Evolutionary conservation across 176 grass and related monocot genomes (phyloP), one percentile per base, ranked within the genome.

Genomic region (Oryza longistaminata): DNA sequence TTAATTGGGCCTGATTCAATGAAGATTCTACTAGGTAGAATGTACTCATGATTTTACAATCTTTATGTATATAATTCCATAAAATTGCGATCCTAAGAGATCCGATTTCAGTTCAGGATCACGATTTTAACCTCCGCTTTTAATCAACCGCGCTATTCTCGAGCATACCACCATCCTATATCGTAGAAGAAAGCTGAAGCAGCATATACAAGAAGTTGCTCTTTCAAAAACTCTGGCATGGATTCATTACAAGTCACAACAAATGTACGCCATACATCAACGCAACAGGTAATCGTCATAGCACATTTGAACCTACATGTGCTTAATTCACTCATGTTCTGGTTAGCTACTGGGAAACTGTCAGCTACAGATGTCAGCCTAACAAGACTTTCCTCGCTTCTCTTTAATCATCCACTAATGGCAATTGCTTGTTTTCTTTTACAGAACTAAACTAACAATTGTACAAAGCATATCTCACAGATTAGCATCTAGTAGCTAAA

Each of bases 401-500:
- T 73, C 75, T 79, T 73, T 69, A 29, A 12, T 48, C 62, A 35
- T 25, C 46, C 76, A 87, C 78, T 48, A 68, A 78, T 35, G 9
- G 21, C 68, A 75, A 73, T 48, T 60, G 50, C 14, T 83, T 68
- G 70, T 66, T 77, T 81, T 82, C 83, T 77, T 26, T 72, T 45
- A 78, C 66, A 78, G 14, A 73, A 49, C 44, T 48, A 83, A 79
- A 62, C 73, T 58, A 64, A 76, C 22, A 67, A 73, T 49, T 53
- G 31, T 84, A 84, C 80, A 87, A 48, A 82, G 68, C 68, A 40
- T 43, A 69, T 69, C 61, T 55, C 88, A 73, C 83, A 90, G 77
- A 79, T 50, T 85, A 74, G 79, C 84, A 75, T 87, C 71, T 3
- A 19, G 44, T 60, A 74, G 69, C 61, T 83, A 78, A 78, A 82